Percentiles rank a stretch among this genome's conserved stretches.
phyloP scores from a whole-genome alignment of 352 stramenopile genomes.

The Globisporangium rhizosaccharum region DNA sequence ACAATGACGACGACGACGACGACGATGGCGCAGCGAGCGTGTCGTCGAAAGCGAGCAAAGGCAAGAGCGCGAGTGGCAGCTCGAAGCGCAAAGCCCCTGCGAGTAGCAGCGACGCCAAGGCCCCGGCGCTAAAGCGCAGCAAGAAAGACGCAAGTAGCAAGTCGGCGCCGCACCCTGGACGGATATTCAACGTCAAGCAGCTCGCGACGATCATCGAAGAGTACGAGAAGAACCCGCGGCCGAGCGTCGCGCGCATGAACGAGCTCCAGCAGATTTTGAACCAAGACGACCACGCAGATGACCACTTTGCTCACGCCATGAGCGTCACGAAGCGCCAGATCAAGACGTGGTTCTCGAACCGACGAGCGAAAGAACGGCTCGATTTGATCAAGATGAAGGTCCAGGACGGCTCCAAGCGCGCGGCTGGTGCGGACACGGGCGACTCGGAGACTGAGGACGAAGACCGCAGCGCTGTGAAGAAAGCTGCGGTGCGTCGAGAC shows the following conservation, averaged over 20 bases:
- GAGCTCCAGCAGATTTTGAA: slow-evolving; percentile 73
- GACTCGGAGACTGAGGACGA: slow-evolving; percentile 42
- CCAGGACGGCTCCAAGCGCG: slow-evolving; percentile 23
- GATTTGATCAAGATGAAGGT: slow-evolving; percentile 81
- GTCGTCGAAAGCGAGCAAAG: slow-evolving; percentile 16
- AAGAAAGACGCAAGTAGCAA: slow-evolving; percentile 17
- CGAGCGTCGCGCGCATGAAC: slow-evolving; percentile 54
- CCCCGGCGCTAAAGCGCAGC: slow-evolving; percentile 18
- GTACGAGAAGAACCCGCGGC: slow-evolving; percentile 78
- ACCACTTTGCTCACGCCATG: slow-evolving; percentile 33
- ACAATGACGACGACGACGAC: slow-evolving; percentile 15
- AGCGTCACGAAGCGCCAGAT: slow-evolving; percentile 76
- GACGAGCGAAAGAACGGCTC: slow-evolving; percentile 69
- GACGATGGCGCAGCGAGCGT: slow-evolving; percentile 18
- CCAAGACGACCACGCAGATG: slow-evolving; percentile 58
- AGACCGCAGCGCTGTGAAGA: slow-evolving; percentile 20
- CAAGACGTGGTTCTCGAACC: slow-evolving; percentile 83
- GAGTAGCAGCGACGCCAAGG: slow-evolving; percentile 19
- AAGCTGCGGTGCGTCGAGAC: not conserved
- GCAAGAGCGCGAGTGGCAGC: slow-evolving; percentile 17
- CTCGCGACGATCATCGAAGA: slow-evolving; percentile 79
- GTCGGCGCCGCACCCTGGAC: slow-evolving; percentile 28
- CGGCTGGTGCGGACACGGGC: slow-evolving; percentile 2
- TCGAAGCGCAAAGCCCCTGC: slow-evolving; percentile 13
- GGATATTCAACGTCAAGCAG: slow-evolving; percentile 85